These are phyloP conservation scores for Fraxinus ornus DNA, from an alignment of 305 asterid genomes.

Conservation along the genomic window DNA sequence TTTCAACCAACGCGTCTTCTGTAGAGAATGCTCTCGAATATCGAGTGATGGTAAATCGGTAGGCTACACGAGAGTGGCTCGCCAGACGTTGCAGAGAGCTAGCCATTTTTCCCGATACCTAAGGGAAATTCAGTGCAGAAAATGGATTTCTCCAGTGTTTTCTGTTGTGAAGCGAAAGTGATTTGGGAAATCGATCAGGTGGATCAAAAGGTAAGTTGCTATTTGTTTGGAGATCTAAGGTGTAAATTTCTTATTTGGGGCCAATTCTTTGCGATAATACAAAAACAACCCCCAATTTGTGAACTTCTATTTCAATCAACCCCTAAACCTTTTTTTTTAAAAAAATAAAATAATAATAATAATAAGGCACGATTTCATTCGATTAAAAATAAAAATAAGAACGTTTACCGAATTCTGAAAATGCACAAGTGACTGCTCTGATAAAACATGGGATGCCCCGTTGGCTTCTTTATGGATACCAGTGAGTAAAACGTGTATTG, in stretches of 20 bases:
- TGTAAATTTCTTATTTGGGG: neutral
- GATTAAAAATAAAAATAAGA: neutral
- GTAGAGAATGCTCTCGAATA: constrained; percentile 51
- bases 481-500: too few species aligned
- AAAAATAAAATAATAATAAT: too few species aligned
- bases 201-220: constrained; percentile 9
- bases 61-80: constrained; percentile 36
- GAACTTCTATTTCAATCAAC: neutral
- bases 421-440: neutral
- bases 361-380: neutral
- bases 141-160: constrained; percentile 1
- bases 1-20: constrained; percentile 58
- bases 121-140: constrained; percentile 18
- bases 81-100: constrained; percentile 57
- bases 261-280: neutral
- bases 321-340: neutral
- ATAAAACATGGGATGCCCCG: neutral
- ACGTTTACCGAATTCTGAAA: neutral
- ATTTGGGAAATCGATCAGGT: constrained; percentile 16
- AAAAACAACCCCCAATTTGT: neutral
- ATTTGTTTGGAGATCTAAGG: neutral
- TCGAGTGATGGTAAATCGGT: constrained; percentile 37
- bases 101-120: constrained; percentile 50
- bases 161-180: neutral
- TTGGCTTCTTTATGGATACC: neutral